Percentiles rank a stretch among this genome's conserved stretches.
Evolutionary conservation across 352 stramenopile genomes (phyloP).

Genomic region (Phytophthora rubi): DNA sequence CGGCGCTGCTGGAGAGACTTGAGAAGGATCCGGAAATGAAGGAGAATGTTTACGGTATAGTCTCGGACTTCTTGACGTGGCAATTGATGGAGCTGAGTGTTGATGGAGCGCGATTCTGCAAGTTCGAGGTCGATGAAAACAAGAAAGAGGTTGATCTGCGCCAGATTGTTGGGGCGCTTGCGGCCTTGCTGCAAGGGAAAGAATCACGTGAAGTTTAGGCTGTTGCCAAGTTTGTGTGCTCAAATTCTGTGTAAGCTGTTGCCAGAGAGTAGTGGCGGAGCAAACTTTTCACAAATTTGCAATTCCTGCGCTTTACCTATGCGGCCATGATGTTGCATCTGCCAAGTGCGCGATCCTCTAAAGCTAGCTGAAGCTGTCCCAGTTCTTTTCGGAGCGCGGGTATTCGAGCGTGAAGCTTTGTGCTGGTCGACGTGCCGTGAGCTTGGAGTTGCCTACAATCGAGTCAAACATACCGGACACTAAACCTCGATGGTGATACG

Average conservation of each 20-base stretch:
- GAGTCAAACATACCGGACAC: constrained; percentile 72
- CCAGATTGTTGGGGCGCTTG: too few relatives aligned
- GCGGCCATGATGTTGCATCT: too few relatives aligned
- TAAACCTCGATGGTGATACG: constrained; percentile 54
- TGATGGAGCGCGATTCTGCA: constrained; percentile 19
- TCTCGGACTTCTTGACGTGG: constrained; percentile 25
- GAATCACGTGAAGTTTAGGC: constrained; percentile 11
- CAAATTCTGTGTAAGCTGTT: too few relatives aligned
- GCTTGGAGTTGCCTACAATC: constrained; percentile 51
- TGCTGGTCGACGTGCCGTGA: constrained; percentile 35
- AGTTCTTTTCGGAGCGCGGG: constrained; percentile 37
- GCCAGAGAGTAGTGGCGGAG: too few relatives aligned
- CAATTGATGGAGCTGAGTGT: constrained; percentile 25
- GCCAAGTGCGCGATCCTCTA: neutral
- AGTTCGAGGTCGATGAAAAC: constrained; percentile 8
- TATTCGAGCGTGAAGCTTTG: constrained; percentile 55
- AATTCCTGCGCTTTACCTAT: too few relatives aligned
- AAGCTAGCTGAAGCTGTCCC: constrained; percentile 31
- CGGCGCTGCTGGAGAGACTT: constrained; percentile 12
- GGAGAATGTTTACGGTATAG: constrained; percentile 18
- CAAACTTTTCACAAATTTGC: too few relatives aligned
- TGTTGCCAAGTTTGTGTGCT: too few relatives aligned
- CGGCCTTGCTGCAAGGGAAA: constrained; percentile 13
- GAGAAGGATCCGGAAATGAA: constrained; percentile 11
- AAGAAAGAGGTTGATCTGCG: neutral